Evolutionary conservation across 805 yeast genomes (phyloP), one percentile per base, ranked within the genome.

Genomic region (Geotrichum ghanense): DNA sequence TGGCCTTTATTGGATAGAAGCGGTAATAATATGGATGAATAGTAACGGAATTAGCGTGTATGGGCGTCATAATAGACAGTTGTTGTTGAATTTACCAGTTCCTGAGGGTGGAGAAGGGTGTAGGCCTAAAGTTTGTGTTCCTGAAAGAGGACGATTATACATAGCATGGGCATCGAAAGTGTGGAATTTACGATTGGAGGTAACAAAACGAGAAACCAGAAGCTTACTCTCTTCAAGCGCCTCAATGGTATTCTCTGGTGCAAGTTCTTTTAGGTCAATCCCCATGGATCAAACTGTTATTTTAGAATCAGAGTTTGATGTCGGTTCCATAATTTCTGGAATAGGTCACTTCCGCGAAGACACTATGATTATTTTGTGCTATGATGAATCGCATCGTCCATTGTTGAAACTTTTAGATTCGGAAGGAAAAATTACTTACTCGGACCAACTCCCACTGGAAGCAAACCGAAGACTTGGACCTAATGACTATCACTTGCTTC

Each of bases 141-240:
- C 81, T 0, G 94, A 81, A 54, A 64, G 71, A 1, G 83, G 81
- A 57, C 62, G 84, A 50, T 67, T 87, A 10, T 62, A 84, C 1
- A 72, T 92, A 22, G 95, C 89, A 0, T 92, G 97, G 97, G 83
- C 78, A 2, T 72, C 76, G 50, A 74, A 79, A 52, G 68, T 90
- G 2, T 89, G 95, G 94, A 66, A 73, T 19, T 63, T 87, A 31
- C 70, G 78, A 50, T 63, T 78, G 6, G 68, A 73, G 4, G 48
- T 63, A 48, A 53, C 42, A 5, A 21, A 20, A 21, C 22, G 22
- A 35, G 42, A 39, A 16, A 31, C 19, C 16, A 16, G 37, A 5
- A 19, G 37, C 6, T 12, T 31, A 12, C 42, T 51, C 49, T 14
- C 44, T 44, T 3, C 20, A 48, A 40, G 39, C 54, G 37, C 37